Base-by-base conservation (phyloP, 805 yeast genomes). In the Barnettozyma sucrosica region DNA sequence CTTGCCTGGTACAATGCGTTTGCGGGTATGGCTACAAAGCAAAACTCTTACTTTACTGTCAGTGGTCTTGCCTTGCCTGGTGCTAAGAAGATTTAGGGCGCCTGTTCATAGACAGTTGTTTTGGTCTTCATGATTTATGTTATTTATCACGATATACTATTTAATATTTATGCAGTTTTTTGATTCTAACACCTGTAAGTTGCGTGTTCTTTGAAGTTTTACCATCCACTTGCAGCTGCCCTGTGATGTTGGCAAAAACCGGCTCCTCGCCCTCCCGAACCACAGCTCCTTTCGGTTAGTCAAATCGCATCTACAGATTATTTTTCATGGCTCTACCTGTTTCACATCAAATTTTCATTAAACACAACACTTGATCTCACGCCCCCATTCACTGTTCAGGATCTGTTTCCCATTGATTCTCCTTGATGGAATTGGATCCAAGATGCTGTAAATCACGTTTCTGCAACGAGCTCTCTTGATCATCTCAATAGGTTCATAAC, bases 371-470 rank as follows among this genome's bases (percentile, higher is more conserved):
- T 52, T 58, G 52, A 92, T 89, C 62, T 88, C 95, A 50, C 97
- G 72, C 0, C 95, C 96, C 98, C 98, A 92, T 66, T 93, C 98
- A 63, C 93, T 83, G 61, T 85, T 89, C 62, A 93, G 70, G 24
- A 90, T 80, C 66, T 92, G 97, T 56, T 80, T 79, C 13, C 95
- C 95, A 23, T 86, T 90, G 54, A 93, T 85, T 63, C 98, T 76
- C 56, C 97, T 76, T 13, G 76, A 70, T 4, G 99, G 95, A 30
- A 84, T 81, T 1, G 99, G 99, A 62, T 93, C 98, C 56, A 93
- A 70, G 47, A 93, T 85, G 19, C 96, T 87, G 64, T 92, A 92
- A 49, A 93, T 85, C 36, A 92, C 98, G 60, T 92, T 92, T 45
- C 96, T 74, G 63, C 98, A 90, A 57, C 95, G 73, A 1, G 95